These are phyloP conservation scores for Achaetomium macrosporum DNA, from an alignment of 2,329 filamentous ascomycete species.

Conservation along the genomic window DNA sequence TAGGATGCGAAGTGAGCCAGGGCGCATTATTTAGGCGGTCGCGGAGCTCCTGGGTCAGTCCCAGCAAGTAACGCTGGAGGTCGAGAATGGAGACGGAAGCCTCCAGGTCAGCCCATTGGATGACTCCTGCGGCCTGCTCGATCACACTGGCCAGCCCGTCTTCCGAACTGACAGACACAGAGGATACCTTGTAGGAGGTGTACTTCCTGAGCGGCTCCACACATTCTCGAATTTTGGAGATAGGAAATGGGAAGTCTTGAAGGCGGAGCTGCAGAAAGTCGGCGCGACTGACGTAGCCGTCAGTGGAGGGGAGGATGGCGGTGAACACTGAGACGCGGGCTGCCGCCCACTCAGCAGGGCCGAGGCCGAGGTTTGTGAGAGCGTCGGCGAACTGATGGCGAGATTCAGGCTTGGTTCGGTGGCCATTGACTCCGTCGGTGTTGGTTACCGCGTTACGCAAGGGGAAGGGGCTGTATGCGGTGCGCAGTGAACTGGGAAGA, in stretches of 20 bases:
- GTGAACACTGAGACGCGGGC: conserved; percentile 19
- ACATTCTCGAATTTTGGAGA: conserved; percentile 14
- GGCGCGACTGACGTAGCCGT: conserved; percentile 19
- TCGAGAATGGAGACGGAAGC: conserved; percentile 13
- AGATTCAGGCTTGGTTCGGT: not conserved
- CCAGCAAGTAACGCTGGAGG: conserved; percentile 14
- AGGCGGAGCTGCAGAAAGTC: conserved; percentile 22
- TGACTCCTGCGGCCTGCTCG: conserved; percentile 18
- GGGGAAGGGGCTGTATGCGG: not conserved
- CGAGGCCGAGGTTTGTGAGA: conserved; percentile 13
- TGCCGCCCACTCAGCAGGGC: conserved; percentile 6
- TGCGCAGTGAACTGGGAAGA: conserved; percentile 1
- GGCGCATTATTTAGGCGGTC: conserved; percentile 17
- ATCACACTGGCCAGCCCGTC: conserved; percentile 10
- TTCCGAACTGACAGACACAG: conserved; percentile 3
- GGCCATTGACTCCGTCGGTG: not conserved
- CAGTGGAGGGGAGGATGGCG: conserved; percentile 14
- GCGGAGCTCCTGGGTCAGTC: conserved; percentile 17
- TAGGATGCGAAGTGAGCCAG: conserved; percentile 16
- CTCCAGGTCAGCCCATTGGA: conserved; percentile 21
- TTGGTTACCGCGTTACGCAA: not conserved
- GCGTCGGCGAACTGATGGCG: conserved; percentile 2
- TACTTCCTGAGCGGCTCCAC: conserved; percentile 12
- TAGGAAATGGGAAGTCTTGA: conserved; percentile 19
- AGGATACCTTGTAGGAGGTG: not conserved